phyloP scores from a whole-genome alignment of 371 early-diverging fungal genomes.

The Parasitella parasitica region DNA sequence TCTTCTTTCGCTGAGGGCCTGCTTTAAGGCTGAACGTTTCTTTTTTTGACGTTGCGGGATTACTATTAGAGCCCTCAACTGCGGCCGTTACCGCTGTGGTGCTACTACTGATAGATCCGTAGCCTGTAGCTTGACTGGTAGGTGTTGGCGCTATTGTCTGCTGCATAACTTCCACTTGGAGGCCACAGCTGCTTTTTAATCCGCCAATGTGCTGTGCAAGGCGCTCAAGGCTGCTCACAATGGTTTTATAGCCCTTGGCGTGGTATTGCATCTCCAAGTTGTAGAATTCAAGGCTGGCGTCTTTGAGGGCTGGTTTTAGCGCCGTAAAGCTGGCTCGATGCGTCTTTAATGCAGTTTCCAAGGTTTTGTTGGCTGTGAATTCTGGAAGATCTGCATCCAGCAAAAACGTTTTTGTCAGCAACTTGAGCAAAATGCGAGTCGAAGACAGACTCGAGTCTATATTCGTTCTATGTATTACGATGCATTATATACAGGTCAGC shows the following conservation, averaged over 20 bases:
- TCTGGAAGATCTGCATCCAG: slow-evolving; percentile 59
- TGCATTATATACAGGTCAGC: too few relatives aligned
- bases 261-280: slow-evolving; percentile 50
- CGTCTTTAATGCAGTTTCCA: slow-evolving; percentile 52
- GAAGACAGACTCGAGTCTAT: slow-evolving; percentile 23
- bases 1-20: slow-evolving; percentile 21
- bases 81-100: background rate
- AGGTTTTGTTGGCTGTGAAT: slow-evolving; percentile 44
- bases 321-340: slow-evolving; percentile 66
- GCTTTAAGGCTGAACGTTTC: slow-evolving; percentile 15
- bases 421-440: slow-evolving; percentile 50
- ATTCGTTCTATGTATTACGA: slow-evolving; percentile 43
- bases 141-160: background rate
- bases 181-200: slow-evolving; percentile 60
- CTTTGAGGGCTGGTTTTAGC: slow-evolving; percentile 54
- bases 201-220: slow-evolving; percentile 67
- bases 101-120: background rate
- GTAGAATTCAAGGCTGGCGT: slow-evolving; percentile 63
- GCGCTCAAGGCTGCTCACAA: slow-evolving; percentile 54
- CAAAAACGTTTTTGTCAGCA: slow-evolving; percentile 66
- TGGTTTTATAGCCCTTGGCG: slow-evolving; percentile 35
- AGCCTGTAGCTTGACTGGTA: background rate
- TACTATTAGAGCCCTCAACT: too few relatives aligned
- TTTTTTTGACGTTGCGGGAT: background rate
- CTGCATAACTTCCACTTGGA: slow-evolving; percentile 58